Evolutionary conservation across 495 filamentous ascomycete genomes (phyloP), one percentile per base, ranked within the genome.

Genomic region (Aspergillus sclerotiicarbonarius): DNA sequence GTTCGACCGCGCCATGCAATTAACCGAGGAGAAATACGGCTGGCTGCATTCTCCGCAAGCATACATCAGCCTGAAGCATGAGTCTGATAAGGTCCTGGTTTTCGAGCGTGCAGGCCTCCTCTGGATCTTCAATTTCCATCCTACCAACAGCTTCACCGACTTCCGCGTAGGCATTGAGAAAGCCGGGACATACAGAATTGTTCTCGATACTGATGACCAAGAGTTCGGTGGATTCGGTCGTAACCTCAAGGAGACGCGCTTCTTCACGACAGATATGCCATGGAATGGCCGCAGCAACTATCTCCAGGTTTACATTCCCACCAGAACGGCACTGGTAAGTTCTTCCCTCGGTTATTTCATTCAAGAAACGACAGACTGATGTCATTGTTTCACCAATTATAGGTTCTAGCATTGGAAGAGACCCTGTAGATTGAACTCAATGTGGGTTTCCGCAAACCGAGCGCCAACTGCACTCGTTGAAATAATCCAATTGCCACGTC

Each of bases 41-140:
- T 98, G 94, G 94, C 79, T 98, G 46, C 88, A 93, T 66, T 75
- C 90, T 3, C 70, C 85, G 5, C 92, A 97, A 77, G 94, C 93
- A 6, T 94, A 92, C 69, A 86, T 98, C 55, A 90, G 86, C 63
- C 79, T 98, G 64, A 98, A 98, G 84, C 86, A 98, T 73, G 92
- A 98, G 69, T 77, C 67, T 39, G 94, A 98, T 74, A 98, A 98
- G 76, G 89, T 97, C 18, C 82, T 98, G 60, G 92, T 95, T 51
- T 98, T 98, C 71, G 94, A 98, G 76, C 85, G 94, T 21, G 94
- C 85, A 4, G 92, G 92, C 0, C 71, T 96, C 43, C 76, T 98
- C 32, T 98, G 90, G 82, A 83, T 96, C 62, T 98, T 98, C 81
- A 98, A 98, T 73, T 96, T 96, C 80, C 86, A 97, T 68, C 87